These are phyloP conservation scores for Daldinia decipiens DNA, from an alignment of 495 filamentous ascomycete species.

Conservation along the genomic window DNA sequence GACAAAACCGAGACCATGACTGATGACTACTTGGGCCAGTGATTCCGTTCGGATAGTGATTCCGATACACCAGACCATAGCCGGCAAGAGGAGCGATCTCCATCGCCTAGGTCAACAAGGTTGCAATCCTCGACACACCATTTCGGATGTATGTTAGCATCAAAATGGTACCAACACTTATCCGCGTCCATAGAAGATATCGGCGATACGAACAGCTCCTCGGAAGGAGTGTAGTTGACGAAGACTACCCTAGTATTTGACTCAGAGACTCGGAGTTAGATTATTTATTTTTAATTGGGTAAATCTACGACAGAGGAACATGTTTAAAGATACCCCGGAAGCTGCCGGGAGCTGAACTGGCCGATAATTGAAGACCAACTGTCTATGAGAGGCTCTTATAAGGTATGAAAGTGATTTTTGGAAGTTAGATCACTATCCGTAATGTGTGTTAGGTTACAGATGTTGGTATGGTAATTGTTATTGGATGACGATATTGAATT, in stretches of 20 bases:
- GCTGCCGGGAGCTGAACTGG: background rate
- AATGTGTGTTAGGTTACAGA: background rate
- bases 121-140: slow-evolving; percentile 13
- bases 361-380: too few species aligned
- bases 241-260: background rate
- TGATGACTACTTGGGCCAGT: slow-evolving; percentile 14
- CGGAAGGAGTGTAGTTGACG: background rate
- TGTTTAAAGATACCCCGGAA: background rate
- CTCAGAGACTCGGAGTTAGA: too few species aligned
- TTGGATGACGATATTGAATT: background rate
- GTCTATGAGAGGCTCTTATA: background rate
- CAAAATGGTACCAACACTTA: background rate
- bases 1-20: slow-evolving; percentile 33
- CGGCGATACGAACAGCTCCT: background rate
- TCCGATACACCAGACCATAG: slow-evolving; percentile 32
- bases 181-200: background rate
- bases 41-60: slow-evolving; percentile 33
- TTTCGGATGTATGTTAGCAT: slow-evolving; percentile 11
- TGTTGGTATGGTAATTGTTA: background rate
- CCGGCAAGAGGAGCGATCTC: slow-evolving; percentile 20
- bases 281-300: background rate
- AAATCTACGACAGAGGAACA: background rate
- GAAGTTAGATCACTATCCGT: background rate
- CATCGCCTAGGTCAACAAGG: slow-evolving; percentile 2
- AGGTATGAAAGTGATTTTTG: background rate